Percentiles rank a stretch among this genome's conserved stretches.
These are phyloP conservation scores for Wickerhamiella qilinensis DNA, from an alignment of 805 yeast genomes.

Conservation along the genomic window DNA sequence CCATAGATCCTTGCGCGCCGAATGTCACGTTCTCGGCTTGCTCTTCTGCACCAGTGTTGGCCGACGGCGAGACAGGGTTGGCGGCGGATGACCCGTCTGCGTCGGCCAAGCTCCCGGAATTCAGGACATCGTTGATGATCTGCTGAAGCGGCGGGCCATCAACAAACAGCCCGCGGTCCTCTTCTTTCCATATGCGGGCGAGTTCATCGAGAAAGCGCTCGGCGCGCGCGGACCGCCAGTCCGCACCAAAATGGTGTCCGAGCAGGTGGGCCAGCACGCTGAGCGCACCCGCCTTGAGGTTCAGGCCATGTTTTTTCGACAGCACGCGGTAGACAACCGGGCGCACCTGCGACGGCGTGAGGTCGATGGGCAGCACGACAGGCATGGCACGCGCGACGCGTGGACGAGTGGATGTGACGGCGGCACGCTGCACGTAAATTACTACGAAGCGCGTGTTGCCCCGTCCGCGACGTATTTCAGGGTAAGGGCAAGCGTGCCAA, in stretches of 20 bases:
- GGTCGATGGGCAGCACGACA: slow-evolving; percentile 51
- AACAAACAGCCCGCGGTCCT: slow-evolving; percentile 71
- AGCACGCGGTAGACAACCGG: slow-evolving; percentile 83
- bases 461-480: too few relatives aligned
- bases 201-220: slow-evolving; percentile 58
- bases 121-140: slow-evolving; percentile 43
- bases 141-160: slow-evolving; percentile 56
- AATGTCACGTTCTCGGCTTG: slow-evolving; percentile 1
- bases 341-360: slow-evolving; percentile 68
- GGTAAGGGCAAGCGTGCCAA: too few relatives aligned
- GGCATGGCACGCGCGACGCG: too few relatives aligned
- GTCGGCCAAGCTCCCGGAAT: slow-evolving; percentile 11
- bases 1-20: background rate
- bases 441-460: too few relatives aligned
- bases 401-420: too few relatives aligned
- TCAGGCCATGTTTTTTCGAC: slow-evolving; percentile 84
- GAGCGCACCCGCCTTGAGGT: slow-evolving; percentile 75
- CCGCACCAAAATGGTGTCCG: slow-evolving; percentile 64
- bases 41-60: background rate
- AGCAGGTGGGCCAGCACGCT: slow-evolving; percentile 55
- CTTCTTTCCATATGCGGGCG: slow-evolving; percentile 74
- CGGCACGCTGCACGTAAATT: too few relatives aligned
- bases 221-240: slow-evolving; percentile 61
- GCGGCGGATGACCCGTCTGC: background rate
- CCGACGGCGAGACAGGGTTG: background rate